Conservation (phyloP, 495 filamentous ascomycete genomes). For the Bryoglossum gracile region DNA sequence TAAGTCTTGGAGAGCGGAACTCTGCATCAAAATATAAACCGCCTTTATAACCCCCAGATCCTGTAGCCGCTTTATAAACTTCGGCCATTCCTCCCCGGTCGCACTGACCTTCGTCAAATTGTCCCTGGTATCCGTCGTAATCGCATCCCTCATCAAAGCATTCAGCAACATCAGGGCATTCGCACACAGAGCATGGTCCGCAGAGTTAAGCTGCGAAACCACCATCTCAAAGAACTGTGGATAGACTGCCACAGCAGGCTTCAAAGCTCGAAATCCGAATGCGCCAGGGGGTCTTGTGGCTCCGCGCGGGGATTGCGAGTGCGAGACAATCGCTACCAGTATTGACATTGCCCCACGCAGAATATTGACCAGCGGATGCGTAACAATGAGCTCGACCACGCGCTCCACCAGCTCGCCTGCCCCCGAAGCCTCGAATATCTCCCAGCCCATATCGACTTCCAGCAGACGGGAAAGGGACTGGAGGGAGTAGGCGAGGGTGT, state of each 20-base stretch:
- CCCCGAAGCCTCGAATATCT: conserved; percentile 50
- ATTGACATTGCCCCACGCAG: conserved; percentile 95
- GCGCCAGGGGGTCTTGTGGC: conserved; percentile 27
- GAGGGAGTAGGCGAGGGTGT: conserved; percentile 90
- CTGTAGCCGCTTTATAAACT: conserved; percentile 87
- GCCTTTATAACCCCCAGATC: conserved; percentile 90
- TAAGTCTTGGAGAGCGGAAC: conserved; percentile 85
- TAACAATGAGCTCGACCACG: conserved; percentile 90
- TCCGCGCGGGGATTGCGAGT: conserved; percentile 52
- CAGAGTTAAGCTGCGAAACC: conserved; percentile 78
- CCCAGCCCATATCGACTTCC: conserved; percentile 98
- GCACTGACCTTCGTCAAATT: conserved; percentile 27
- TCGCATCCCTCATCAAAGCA: conserved; percentile 85
- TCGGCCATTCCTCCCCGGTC: conserved; percentile 75
- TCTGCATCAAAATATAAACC: conserved; percentile 88
- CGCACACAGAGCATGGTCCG: conserved; percentile 92
- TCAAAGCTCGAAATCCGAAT: conserved; percentile 76
- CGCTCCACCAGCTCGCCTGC: conserved; percentile 51
- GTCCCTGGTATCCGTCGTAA: conserved; percentile 49
- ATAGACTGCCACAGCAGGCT: conserved; percentile 83
- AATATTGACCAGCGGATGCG: conserved; percentile 94
- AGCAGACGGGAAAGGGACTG: conserved; percentile 79
- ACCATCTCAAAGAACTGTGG: conserved; percentile 94
- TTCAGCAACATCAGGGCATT: conserved; percentile 95
- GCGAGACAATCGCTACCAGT: conserved; percentile 83